A percentile compares a stretch with the other conserved stretches of the same genome.
phyloP scores from a whole-genome alignment of 768 basidiomycete genomes.

The Antrodiella citrinella region DNA sequence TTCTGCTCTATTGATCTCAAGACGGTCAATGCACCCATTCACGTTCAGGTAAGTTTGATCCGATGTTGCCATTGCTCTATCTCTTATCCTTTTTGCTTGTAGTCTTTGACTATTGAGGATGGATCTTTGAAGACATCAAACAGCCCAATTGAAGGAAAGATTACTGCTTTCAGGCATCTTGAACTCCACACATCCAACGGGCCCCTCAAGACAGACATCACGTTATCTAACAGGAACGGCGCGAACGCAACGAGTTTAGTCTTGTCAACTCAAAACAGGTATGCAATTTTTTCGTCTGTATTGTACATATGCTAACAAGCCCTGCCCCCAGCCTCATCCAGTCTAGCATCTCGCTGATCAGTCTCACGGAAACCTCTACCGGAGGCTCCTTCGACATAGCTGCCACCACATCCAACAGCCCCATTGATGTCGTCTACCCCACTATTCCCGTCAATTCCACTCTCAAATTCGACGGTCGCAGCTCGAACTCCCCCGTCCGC shows the following conservation, averaged over 20 bases:
- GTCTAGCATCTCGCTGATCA: conserved; percentile 24
- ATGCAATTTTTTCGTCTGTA: conserved; percentile 6
- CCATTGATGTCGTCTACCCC: conserved; percentile 21
- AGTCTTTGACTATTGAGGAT: conserved; percentile 25
- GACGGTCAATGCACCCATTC: conserved; percentile 2
- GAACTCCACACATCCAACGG: conserved; percentile 28
- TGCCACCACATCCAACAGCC: conserved; percentile 22
- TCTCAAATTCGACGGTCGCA: conserved; percentile 22
- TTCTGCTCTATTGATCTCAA: conserved; percentile 2
- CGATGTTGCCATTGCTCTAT: neutral
- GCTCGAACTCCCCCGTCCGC: conserved; percentile 21
- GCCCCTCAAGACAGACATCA: conserved; percentile 21
- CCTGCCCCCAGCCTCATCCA: conserved; percentile 24
- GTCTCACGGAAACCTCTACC: conserved; percentile 13
- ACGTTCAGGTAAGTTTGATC: conserved; percentile 1
- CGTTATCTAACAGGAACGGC: conserved; percentile 18
- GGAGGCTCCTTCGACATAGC: conserved; percentile 28
- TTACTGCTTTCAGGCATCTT: conserved; percentile 23
- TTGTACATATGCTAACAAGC: neutral
- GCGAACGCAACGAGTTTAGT: conserved; percentile 21
- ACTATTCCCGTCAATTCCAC: conserved; percentile 28
- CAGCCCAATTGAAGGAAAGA: conserved; percentile 28
- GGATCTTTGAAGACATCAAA: conserved; percentile 24
- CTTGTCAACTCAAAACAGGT: conserved; percentile 37
- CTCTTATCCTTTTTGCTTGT: neutral